phyloP scores from a whole-genome alignment of 441 rosid genomes.

The Gossypium davidsonii region DNA sequence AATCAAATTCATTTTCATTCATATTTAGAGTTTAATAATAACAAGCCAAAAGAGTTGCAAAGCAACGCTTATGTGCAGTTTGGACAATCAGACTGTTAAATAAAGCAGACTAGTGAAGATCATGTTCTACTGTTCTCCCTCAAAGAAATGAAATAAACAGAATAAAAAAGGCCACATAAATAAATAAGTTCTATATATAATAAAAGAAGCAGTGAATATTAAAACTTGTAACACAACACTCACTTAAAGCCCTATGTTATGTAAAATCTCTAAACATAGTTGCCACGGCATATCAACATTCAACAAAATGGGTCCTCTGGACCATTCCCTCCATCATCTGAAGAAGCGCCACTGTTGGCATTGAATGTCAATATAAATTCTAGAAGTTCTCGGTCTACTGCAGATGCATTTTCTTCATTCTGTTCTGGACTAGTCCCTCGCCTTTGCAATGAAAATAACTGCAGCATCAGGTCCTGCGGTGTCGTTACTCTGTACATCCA shows the following conservation, averaged over 20 bases:
- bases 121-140: too few relatives aligned
- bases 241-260: constrained; percentile 11
- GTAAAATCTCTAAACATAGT: constrained; percentile 15
- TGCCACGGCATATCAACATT: constrained; percentile 1
- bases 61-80: too few relatives aligned
- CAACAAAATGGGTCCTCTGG: constrained; percentile 43
- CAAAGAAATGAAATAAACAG: too few relatives aligned
- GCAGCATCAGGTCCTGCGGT: constrained; percentile 57
- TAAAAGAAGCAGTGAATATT: not conserved
- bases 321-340: constrained; percentile 30
- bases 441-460: constrained; percentile 49
- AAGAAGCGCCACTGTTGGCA: constrained; percentile 33
- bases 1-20: too few relatives aligned
- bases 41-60: too few relatives aligned
- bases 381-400: constrained; percentile 38
- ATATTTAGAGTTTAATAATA: too few relatives aligned
- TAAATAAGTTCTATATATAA: not conserved
- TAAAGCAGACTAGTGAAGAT: too few relatives aligned
- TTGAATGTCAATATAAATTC: constrained; percentile 40
- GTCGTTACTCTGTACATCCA: constrained; percentile 52
- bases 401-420: constrained; percentile 35
- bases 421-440: constrained; percentile 30
- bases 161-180: not conserved
- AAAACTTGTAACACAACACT: not conserved
- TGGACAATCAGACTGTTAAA: too few relatives aligned